phyloP scores from a whole-genome alignment of 768 basidiomycete species.

The Trametes cingulata region DNA sequence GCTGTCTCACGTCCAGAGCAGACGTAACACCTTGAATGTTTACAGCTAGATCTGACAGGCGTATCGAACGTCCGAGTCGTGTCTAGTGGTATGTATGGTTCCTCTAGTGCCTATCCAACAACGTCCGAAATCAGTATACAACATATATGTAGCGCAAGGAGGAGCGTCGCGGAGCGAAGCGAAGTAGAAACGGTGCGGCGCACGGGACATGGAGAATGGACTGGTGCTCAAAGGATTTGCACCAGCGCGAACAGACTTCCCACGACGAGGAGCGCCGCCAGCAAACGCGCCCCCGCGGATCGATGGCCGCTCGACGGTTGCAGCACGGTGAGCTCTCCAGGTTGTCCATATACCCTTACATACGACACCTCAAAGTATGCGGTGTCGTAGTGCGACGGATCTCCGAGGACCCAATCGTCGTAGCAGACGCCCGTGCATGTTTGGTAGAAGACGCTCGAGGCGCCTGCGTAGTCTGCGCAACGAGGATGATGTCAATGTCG shows the following conservation, averaged over 20 bases:
- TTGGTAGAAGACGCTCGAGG: slow-evolving; percentile 50
- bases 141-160: background rate
- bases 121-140: slow-evolving; percentile 1
- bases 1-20: background rate
- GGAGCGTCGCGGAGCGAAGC: background rate
- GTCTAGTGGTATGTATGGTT: background rate
- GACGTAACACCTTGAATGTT: background rate
- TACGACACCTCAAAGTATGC: slow-evolving; percentile 70
- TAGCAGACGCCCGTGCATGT: slow-evolving; percentile 73
- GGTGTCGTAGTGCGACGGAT: slow-evolving; percentile 58
- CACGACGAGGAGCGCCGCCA: slow-evolving; percentile 2
- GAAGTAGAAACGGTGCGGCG: background rate
- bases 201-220: background rate
- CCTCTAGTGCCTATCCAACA: background rate
- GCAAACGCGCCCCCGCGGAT: slow-evolving; percentile 16
- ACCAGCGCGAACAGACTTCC: slow-evolving; percentile 2
- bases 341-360: slow-evolving; percentile 32
- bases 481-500: slow-evolving; percentile 2
- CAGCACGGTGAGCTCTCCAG: slow-evolving; percentile 32
- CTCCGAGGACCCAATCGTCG: slow-evolving; percentile 65
- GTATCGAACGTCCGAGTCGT: background rate
- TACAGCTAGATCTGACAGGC: background rate
- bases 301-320: slow-evolving; percentile 16
- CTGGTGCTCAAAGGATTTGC: slow-evolving; percentile 2
- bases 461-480: slow-evolving; percentile 45